phyloP scores from a whole-genome alignment of 768 basidiomycete species.

The Amanita jacksonii region DNA sequence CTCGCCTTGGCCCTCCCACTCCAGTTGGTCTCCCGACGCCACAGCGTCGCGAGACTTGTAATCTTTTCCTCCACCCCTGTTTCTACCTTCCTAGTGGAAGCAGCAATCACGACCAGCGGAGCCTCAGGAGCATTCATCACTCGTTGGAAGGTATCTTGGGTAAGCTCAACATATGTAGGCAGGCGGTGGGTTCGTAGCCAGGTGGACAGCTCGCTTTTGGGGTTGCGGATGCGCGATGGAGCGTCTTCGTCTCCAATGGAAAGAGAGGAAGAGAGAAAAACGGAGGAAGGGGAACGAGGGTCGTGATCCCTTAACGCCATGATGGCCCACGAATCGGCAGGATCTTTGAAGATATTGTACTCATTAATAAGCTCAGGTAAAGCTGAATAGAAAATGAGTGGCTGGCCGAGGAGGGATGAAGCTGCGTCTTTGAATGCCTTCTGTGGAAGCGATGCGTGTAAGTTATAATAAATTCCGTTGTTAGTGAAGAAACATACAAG shows the following conservation, averaged over 20 bases:
- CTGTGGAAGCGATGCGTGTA: constrained; percentile 16
- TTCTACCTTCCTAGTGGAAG: constrained; percentile 27
- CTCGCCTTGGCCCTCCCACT: constrained; percentile 28
- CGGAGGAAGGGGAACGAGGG: constrained; percentile 31
- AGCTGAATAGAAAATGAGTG: constrained; percentile 32
- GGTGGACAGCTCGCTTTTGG: constrained; percentile 20
- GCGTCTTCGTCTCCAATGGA: constrained; percentile 9
- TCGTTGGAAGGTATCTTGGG: constrained; percentile 67
- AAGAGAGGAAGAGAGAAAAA: constrained; percentile 25
- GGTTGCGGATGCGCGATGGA: background rate
- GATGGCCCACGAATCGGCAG: constrained; percentile 45
- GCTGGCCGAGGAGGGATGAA: constrained; percentile 36
- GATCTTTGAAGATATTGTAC: constrained; percentile 23
- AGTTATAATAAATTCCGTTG: too few relatives aligned
- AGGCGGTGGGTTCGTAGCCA: constrained; percentile 69
- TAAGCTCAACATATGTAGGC: constrained; percentile 66
- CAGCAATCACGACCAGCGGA: constrained; percentile 74
- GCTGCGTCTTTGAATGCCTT: constrained; percentile 28
- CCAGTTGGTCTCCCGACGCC: constrained; percentile 39
- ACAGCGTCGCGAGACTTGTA: constrained; percentile 45
- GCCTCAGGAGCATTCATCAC: constrained; percentile 75
- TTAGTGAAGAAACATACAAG: constrained; percentile 16
- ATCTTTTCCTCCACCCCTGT: constrained; percentile 37
- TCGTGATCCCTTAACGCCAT: constrained; percentile 61
- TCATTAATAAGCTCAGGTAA: constrained; percentile 26